Base-by-base conservation (phyloP, 192 early-diverging fungal species). In the Oehlia diaphana region DNA sequence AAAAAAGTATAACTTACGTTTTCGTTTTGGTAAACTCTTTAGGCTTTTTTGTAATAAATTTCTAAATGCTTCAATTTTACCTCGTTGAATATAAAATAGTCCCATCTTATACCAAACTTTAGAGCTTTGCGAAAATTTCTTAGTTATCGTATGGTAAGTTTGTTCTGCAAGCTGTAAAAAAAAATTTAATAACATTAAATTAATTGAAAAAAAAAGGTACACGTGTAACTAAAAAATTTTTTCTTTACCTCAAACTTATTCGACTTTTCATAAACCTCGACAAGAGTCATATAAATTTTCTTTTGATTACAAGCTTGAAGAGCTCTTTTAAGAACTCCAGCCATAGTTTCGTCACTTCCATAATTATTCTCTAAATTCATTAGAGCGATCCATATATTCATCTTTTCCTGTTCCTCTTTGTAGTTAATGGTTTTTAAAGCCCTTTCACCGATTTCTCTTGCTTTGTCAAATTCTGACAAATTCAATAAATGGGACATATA, bases 401-500 rank as follows among this genome's bases (percentile, higher is more conserved):
- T 86, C 88, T 94, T 94, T 84, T 99, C 98, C 82, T 95, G 93
- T 82, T 96, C 93, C 81, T 99, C 98, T 63, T 96, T 83, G 85
- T 92, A 95, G 76, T 86, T 89, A 77, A 99, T 99, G 26, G 92
- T 93, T 84, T 94, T 96, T 74, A 99, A 86, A 21, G 98, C 98
- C 50, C 96, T 92, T 82, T 98, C 96, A 71, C 93, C 98, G 72
- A 98, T 92, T 63, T 91, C 91, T 62, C 98, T 93, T 14, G 98
- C 97, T 80, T 96, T 97, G 44, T 88, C 91, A 44, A 98, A 91
- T 85, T 99, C 97, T 0, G 96, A 94, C 76, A 98, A 87, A 71
- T 96, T 92, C 4, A 99, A 87, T 79, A 99, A 96, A 90, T 95
- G 96, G n/a, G 97, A 96, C 97, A 99, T 99, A 83, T 96, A 99